Conservation (phyloP, 1,284 basidiomycete genomes). For the Cerrena zonata region DNA sequence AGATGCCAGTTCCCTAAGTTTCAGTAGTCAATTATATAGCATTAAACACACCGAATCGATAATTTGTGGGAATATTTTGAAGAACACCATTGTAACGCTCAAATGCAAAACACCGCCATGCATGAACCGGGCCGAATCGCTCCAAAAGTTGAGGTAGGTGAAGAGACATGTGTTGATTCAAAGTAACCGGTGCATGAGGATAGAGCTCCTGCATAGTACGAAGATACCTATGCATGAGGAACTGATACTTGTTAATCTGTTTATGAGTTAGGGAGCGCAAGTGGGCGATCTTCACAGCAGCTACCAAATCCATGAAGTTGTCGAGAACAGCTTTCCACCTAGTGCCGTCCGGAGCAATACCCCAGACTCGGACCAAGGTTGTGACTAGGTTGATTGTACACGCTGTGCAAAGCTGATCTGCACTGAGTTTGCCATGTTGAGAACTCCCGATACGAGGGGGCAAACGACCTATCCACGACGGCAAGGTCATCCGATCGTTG, state of each 20-base stretch:
- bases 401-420: conserved; percentile 23
- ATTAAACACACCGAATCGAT: conserved; percentile 1
- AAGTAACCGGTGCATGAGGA: conserved; percentile 6
- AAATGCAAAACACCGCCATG: conserved; percentile 24
- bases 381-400: conserved; percentile 17
- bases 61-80: conserved; percentile 8
- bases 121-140: conserved; percentile 21
- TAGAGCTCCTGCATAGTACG: conserved; percentile 11
- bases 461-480: conserved; percentile 18
- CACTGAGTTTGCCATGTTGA: conserved; percentile 20
- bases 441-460: conserved; percentile 18
- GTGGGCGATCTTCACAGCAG: conserved; percentile 18
- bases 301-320: no score
- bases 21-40: not conserved
- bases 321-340: conserved; percentile 1
- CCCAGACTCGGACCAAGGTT: conserved; percentile 18
- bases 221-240: conserved; percentile 16
- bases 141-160: conserved; percentile 20
- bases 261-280: conserved; percentile 6
- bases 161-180: conserved; percentile 22
- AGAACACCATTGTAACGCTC: conserved; percentile 16
- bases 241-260: conserved; percentile 9
- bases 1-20: not conserved
- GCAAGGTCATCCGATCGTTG: conserved; percentile 12
- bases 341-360: not conserved